A percentile compares a stretch with the other conserved stretches of the same genome.
Conservation (phyloP, 129 eudicot species). For the Chrysanthemum seticuspe region DNA sequence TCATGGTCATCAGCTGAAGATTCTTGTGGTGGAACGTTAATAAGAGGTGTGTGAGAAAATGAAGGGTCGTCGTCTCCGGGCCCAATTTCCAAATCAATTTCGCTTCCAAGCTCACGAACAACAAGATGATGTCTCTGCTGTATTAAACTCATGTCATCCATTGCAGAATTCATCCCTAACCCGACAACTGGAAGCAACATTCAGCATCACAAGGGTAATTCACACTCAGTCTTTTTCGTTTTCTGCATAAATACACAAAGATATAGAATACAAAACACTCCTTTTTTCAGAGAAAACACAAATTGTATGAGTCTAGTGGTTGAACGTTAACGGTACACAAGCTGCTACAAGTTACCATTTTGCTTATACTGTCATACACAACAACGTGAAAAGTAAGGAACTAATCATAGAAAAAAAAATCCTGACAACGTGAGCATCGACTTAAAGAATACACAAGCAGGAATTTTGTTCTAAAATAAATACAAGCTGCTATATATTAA, state of each 20-base stretch:
- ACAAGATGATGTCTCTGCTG: conserved; percentile 92
- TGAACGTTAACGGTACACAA: too few relatives aligned
- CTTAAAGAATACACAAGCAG: too few relatives aligned
- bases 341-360: too few relatives aligned
- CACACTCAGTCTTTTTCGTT: conserved; percentile 26
- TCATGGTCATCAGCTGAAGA: conserved; percentile 75
- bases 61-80: conserved; percentile 80
- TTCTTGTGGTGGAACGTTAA: conserved; percentile 64
- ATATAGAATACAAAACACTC: too few relatives aligned
- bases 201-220: conserved; percentile 80
- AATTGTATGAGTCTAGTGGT: too few relatives aligned
- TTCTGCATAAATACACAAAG: conserved; percentile 27
- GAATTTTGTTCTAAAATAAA: background rate
- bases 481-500: background rate
- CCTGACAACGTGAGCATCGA: too few relatives aligned
- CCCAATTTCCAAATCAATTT: conserved; percentile 94
- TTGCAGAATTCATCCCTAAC: conserved; percentile 84
- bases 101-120: conserved; percentile 85
- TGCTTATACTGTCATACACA: too few relatives aligned
- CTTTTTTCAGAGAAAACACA: too few relatives aligned
- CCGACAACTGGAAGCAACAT: conserved; percentile 85
- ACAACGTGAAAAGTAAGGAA: too few relatives aligned
- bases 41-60: conserved; percentile 52
- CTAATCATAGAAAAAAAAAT: too few relatives aligned
- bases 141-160: conserved; percentile 89